phyloP scores from a whole-genome alignment of 306 rosid genomes.

The Crotalaria pallida region DNA sequence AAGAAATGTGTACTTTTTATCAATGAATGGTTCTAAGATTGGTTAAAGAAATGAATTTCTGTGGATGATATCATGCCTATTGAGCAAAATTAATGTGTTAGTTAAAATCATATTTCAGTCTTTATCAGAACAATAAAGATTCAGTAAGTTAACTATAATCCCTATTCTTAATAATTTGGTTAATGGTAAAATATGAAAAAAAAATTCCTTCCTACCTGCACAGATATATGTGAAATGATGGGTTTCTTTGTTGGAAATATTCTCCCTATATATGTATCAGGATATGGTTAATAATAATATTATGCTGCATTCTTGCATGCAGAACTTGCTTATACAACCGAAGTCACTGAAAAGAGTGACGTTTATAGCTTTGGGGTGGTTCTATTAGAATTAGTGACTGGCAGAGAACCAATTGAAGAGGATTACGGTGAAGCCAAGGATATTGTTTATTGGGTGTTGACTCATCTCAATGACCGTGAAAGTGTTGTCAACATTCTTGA shows the following conservation, averaged over 20 bases:
- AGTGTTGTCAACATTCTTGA: slow-evolving; percentile 57
- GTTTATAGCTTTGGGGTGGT: slow-evolving; percentile 94
- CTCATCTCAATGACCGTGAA: slow-evolving; percentile 52
- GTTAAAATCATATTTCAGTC: not conserved
- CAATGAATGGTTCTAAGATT: not conserved
- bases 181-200: not conserved
- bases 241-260: not conserved
- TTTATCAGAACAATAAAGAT: not conserved
- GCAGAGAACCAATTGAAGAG: slow-evolving; percentile 74
- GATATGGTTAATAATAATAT: not conserved
- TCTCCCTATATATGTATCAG: not conserved
- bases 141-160: not conserved
- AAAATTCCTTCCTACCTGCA: not conserved
- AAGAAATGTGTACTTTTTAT: not conserved
- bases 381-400: slow-evolving; percentile 71
- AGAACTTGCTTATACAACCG: slow-evolving; percentile 81
- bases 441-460: slow-evolving; percentile 78
- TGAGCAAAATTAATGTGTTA: not conserved
- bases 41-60: not conserved
- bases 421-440: slow-evolving; percentile 90
- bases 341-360: slow-evolving; percentile 77
- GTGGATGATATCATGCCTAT: not conserved
- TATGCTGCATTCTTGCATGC: slow-evolving; percentile 16
- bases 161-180: not conserved
- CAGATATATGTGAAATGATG: not conserved